Evolutionary conservation across 139 green algal species (phyloP).

Genomic region (Closterium sp.): DNA sequence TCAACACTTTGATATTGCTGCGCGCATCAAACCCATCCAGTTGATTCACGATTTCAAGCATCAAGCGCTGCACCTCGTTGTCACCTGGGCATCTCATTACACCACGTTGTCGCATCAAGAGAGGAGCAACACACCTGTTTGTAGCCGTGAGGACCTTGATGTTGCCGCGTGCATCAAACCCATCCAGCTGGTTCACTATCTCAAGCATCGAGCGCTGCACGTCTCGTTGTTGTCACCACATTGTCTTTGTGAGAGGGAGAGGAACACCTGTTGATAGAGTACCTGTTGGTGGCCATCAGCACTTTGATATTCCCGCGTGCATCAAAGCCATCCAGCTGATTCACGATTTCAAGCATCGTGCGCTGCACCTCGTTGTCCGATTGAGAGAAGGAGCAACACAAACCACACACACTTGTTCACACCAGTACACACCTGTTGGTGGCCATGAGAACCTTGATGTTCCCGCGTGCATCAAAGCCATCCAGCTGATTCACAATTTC

Average conservation of each 20-base stretch:
- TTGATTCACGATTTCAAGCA: constrained; percentile 99
- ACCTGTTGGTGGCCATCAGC: not conserved
- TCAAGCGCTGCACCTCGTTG: constrained; percentile 99
- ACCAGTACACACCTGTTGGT: constrained; percentile 50
- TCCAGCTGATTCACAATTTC: constrained; percentile 99
- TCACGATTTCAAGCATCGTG: constrained; percentile 99
- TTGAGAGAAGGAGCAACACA: too few relatives aligned
- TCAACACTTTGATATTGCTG: constrained; percentile 96
- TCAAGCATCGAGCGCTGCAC: constrained; percentile 55
- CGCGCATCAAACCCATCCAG: constrained; percentile 97
- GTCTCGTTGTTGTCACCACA: constrained; percentile 94
- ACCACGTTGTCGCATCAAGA: too few relatives aligned
- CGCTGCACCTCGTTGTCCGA: constrained; percentile 98
- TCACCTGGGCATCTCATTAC: constrained; percentile 62
- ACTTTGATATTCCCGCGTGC: constrained; percentile 53
- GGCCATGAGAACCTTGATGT: constrained; percentile 93
- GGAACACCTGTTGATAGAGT: too few relatives aligned
- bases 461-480: constrained; percentile 95
- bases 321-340: constrained; percentile 99
- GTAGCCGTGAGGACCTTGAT: constrained; percentile 87
- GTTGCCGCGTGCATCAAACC: constrained; percentile 97
- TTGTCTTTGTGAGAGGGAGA: constrained; percentile 51
- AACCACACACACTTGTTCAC: too few relatives aligned
- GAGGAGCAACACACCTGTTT: constrained; percentile 41
- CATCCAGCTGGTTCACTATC: constrained; percentile 99